Evolutionary conservation across 768 basidiomycete genomes (phyloP).

Genomic region (Lactarius evosmus): DNA sequence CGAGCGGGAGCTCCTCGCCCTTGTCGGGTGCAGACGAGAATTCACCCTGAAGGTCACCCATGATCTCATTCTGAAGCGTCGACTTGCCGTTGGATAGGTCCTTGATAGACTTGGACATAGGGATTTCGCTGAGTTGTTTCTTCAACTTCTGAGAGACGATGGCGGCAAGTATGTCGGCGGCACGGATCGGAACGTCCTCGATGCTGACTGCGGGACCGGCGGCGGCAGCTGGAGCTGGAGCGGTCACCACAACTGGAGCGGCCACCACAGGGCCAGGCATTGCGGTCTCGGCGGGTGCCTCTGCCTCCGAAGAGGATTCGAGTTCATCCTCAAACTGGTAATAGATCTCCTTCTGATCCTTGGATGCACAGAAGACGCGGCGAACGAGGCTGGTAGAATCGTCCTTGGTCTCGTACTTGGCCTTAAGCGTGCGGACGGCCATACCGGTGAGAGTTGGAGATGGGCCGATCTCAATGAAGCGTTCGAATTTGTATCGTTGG

Average conservation of each 20-base stretch:
- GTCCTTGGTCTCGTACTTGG: constrained; percentile 89
- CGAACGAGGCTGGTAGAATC: constrained; percentile 79
- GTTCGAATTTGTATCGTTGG: constrained; percentile 79
- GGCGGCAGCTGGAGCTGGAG: constrained; percentile 43
- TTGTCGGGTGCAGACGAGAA: constrained; percentile 96
- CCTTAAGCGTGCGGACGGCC: constrained; percentile 86
- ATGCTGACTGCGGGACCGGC: constrained; percentile 55
- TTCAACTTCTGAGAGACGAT: constrained; percentile 98
- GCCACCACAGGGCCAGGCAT: constrained; percentile 35
- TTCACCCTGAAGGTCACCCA: constrained; percentile 95
- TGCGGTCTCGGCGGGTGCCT: constrained; percentile 34
- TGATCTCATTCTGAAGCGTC: constrained; percentile 96
- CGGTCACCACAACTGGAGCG: constrained; percentile 38
- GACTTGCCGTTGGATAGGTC: constrained; percentile 99
- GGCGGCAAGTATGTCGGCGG: constrained; percentile 78
- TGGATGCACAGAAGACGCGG: constrained; percentile 86
- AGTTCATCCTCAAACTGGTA: constrained; percentile 93
- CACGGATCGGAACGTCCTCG: constrained; percentile 90
- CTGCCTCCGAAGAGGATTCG: constrained; percentile 37
- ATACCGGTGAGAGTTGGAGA: constrained; percentile 95
- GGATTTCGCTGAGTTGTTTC: constrained; percentile 88
- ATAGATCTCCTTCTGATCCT: constrained; percentile 95
- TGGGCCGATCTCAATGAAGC: constrained; percentile 93
- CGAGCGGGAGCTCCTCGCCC: constrained; percentile 94
- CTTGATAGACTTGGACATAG: constrained; percentile 92